Evolutionary conservation across 2,329 filamentous ascomycete genomes (phyloP).

Genomic region (Diaporthe ampelina): DNA sequence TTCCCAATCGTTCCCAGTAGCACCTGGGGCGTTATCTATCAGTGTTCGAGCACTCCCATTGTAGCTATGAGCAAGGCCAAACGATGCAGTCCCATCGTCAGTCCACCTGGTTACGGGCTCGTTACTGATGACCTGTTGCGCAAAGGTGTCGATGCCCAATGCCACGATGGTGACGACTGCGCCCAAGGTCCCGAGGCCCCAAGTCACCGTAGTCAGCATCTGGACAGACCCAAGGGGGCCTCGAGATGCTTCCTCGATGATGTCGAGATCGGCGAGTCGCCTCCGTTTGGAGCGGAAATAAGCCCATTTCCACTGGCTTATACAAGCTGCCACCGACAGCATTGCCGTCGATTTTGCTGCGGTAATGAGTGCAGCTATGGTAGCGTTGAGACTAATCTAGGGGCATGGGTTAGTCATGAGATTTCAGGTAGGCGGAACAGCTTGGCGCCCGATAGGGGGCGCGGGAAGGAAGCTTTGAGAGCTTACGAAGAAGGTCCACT

Average conservation of each 20-base stretch:
- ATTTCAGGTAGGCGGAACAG: neutral
- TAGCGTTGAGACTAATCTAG: slow-evolving; percentile 15
- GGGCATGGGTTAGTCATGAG: neutral
- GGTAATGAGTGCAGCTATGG: slow-evolving; percentile 6
- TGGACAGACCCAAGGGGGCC: slow-evolving; percentile 14
- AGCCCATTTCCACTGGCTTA: slow-evolving; percentile 26
- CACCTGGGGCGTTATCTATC: neutral
- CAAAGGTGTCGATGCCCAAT: slow-evolving; percentile 16
- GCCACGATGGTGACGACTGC: slow-evolving; percentile 14
- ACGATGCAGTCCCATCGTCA: slow-evolving; percentile 6
- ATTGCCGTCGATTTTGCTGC: slow-evolving; percentile 22
- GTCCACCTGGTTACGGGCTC: neutral
- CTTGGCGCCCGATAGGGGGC: neutral
- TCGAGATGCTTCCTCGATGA: slow-evolving; percentile 14
- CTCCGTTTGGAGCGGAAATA: slow-evolving; percentile 6
- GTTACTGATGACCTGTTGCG: slow-evolving; percentile 11
- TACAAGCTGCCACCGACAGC: slow-evolving; percentile 14
- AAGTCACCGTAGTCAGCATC: slow-evolving; percentile 1
- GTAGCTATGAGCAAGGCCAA: slow-evolving; percentile 23
- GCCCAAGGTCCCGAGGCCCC: slow-evolving; percentile 1
- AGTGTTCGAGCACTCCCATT: slow-evolving; percentile 10
- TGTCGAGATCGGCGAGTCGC: slow-evolving; percentile 10
- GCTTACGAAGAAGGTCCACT: slow-evolving; percentile 17
- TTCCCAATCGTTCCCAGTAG: neutral
- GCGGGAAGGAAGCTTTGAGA: neutral